Percentiles rank a stretch among this genome's conserved stretches.
Evolutionary conservation across 805 yeast genomes (phyloP).

Genomic region (Candida oleophila): DNA sequence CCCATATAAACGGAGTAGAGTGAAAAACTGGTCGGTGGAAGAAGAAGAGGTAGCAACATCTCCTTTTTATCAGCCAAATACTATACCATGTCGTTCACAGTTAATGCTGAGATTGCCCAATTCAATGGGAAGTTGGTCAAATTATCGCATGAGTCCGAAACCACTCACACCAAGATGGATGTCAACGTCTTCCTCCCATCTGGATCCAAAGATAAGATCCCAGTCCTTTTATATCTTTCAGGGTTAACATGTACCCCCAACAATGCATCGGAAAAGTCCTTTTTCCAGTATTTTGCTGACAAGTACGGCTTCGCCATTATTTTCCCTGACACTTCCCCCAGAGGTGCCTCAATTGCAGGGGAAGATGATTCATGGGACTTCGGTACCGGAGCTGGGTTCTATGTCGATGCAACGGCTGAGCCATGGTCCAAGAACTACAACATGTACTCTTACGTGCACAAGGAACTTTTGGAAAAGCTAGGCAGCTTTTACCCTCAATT

Average conservation of each 20-base stretch:
- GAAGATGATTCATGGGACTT: conserved; percentile 85
- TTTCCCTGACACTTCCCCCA: conserved; percentile 96
- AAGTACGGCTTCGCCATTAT: conserved; percentile 83
- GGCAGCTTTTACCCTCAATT: conserved; percentile 43
- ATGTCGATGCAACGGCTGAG: conserved; percentile 75
- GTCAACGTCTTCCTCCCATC: conserved; percentile 82
- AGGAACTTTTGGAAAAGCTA: conserved; percentile 64
- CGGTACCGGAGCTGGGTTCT: conserved; percentile 95
- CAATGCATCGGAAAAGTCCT: conserved; percentile 92
- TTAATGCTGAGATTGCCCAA: conserved; percentile 52
- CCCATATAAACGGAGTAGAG: neutral
- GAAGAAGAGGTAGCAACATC: no score
- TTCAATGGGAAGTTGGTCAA: conserved; percentile 79
- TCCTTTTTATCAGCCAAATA: no score
- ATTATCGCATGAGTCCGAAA: conserved; percentile 66
- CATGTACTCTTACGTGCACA: conserved; percentile 81
- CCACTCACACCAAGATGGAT: conserved; percentile 72
- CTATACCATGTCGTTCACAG: conserved; percentile 46
- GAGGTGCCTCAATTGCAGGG: conserved; percentile 77
- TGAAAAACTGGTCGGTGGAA: no score
- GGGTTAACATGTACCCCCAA: conserved; percentile 94
- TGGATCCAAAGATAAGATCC: conserved; percentile 43
- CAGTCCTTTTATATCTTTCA: conserved; percentile 76
- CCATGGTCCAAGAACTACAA: conserved; percentile 74
- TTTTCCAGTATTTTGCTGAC: conserved; percentile 76